phyloP scores from a whole-genome alignment of 192 early-diverging fungal genomes.

The Dissophora ornata region DNA sequence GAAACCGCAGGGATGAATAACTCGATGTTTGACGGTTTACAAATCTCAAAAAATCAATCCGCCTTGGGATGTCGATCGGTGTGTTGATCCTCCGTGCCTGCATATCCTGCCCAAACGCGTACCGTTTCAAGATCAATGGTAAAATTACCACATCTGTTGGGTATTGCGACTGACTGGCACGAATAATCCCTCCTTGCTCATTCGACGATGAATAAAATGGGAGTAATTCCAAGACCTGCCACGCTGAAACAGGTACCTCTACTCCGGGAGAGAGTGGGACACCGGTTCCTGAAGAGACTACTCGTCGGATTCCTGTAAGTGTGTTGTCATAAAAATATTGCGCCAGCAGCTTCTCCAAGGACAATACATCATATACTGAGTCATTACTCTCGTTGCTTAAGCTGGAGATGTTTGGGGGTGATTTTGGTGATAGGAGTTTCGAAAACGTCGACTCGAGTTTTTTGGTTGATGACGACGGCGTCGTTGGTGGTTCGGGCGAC shows the following conservation, averaged over 20 bases:
- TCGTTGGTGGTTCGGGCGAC: not conserved
- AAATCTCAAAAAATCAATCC: slow-evolving; percentile 61
- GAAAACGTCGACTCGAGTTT: slow-evolving; percentile 27
- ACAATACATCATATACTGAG: slow-evolving; percentile 34
- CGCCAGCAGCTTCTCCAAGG: slow-evolving; percentile 66
- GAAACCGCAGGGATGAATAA: slow-evolving; percentile 3
- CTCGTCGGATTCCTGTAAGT: slow-evolving; percentile 62
- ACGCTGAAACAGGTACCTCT: slow-evolving; percentile 71
- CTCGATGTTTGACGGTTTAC: slow-evolving; percentile 56
- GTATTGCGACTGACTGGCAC: slow-evolving; percentile 60
- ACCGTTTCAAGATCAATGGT: slow-evolving; percentile 77
- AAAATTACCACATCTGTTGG: slow-evolving; percentile 70
- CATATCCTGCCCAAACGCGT: slow-evolving; percentile 58
- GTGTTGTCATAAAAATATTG: slow-evolving; percentile 75
- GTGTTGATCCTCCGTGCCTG: slow-evolving; percentile 56
- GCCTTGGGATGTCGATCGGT: slow-evolving; percentile 63
- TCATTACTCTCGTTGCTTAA: not conserved
- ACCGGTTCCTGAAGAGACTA: slow-evolving; percentile 49
- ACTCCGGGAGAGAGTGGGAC: slow-evolving; percentile 39
- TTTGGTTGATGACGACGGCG: not conserved
- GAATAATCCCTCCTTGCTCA: slow-evolving; percentile 66
- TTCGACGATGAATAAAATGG: slow-evolving; percentile 78
- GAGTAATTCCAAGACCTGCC: slow-evolving; percentile 74
- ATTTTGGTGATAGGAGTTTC: slow-evolving; percentile 17
- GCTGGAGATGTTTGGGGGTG: slow-evolving; percentile 13